phyloP scores from a whole-genome alignment of 805 yeast genomes.

The Wickerhamiella bombiphila region DNA sequence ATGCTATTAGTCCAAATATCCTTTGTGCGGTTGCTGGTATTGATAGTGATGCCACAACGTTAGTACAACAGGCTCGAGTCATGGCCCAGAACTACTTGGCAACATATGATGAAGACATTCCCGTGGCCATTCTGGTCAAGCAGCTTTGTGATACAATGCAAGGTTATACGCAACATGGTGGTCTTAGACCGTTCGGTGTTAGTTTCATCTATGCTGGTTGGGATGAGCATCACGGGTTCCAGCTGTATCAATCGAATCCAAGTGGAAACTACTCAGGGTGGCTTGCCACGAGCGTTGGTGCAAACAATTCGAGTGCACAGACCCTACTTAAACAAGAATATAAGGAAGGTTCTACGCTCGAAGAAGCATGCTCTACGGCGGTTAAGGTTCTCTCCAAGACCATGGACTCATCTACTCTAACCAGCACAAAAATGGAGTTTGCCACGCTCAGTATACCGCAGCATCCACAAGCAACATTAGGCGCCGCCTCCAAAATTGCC shows the following conservation, averaged over 20 bases:
- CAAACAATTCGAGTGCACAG: constrained; percentile 92
- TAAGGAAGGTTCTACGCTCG: constrained; percentile 54
- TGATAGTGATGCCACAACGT: constrained; percentile 90
- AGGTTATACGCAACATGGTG: constrained; percentile 98
- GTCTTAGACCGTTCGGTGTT: constrained; percentile 96
- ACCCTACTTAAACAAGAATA: constrained; percentile 90
- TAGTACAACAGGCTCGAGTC: constrained; percentile 75
- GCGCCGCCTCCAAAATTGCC: constrained; percentile 33
- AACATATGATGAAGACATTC: constrained; percentile 81
- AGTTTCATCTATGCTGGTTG: constrained; percentile 92
- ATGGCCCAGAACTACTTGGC: constrained; percentile 73
- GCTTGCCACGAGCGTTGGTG: constrained; percentile 96
- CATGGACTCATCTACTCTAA: constrained; percentile 73
- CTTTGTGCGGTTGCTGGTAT: constrained; percentile 95
- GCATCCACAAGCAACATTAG: constrained; percentile 29
- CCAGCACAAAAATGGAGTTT: constrained; percentile 82
- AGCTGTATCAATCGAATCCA: constrained; percentile 88
- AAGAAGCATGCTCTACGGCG: constrained; percentile 74
- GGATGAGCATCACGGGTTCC: constrained; percentile 81
- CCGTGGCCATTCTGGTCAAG: constrained; percentile 82
- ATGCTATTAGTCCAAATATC: constrained; percentile 53
- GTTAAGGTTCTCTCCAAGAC: constrained; percentile 86
- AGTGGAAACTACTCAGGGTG: constrained; percentile 97
- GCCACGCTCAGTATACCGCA: constrained; percentile 36
- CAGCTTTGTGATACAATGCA: constrained; percentile 86